Conservation (phyloP, 306 rosid genomes). For the Medicago lupulina region DNA sequence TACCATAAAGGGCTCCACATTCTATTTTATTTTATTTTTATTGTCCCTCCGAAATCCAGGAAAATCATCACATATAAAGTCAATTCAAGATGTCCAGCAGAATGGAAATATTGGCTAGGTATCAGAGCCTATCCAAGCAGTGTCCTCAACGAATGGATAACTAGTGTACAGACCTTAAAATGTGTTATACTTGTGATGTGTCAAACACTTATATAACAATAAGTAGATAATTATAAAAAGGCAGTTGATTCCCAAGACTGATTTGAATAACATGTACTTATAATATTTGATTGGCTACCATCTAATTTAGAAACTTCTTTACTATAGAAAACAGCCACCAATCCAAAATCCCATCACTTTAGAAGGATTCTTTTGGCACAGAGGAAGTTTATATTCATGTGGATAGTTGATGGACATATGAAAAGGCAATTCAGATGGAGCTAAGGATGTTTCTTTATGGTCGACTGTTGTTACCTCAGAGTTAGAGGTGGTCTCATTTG, state of each 20-base stretch:
- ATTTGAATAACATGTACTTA: background rate
- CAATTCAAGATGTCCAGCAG: background rate
- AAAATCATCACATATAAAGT: conserved; percentile 18
- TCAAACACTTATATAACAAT: background rate
- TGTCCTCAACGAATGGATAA: background rate
- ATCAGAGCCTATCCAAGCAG: background rate
- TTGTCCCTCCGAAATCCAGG: background rate
- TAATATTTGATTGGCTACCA: background rate
- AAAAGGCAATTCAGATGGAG: conserved; percentile 15
- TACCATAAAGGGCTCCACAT: conserved; percentile 1
- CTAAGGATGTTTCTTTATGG: background rate
- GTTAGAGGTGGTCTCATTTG: conserved; percentile 31
- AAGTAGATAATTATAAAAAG: background rate
- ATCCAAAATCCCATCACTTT: conserved; percentile 16
- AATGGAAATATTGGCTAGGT: background rate
- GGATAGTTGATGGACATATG: conserved; percentile 12
- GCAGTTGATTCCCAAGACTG: background rate
- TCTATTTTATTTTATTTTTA: background rate
- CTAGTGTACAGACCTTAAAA: conserved; percentile 2
- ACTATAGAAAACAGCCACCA: background rate
- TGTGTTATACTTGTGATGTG: background rate
- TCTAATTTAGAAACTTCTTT: background rate
- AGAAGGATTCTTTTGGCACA: conserved; percentile 14
- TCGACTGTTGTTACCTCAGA: conserved; percentile 18
- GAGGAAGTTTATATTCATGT: background rate